These are phyloP conservation scores for Candida patagonica DNA, from an alignment of 805 yeast species.

Conservation along the genomic window DNA sequence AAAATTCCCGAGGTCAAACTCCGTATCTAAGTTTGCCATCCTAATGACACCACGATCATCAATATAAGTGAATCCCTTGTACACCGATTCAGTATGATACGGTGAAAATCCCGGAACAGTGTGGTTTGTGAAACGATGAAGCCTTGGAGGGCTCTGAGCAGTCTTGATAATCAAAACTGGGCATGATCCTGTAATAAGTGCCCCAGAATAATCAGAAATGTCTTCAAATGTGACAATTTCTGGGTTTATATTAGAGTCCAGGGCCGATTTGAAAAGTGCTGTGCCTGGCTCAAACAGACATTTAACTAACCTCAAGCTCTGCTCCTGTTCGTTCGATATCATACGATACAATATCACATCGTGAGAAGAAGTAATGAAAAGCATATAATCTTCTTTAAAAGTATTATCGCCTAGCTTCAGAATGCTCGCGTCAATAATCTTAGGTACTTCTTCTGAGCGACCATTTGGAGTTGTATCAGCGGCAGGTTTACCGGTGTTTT, in stretches of 20 bases:
- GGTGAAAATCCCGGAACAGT: slow-evolving; percentile 43
- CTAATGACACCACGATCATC: slow-evolving; percentile 65
- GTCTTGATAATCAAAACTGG: slow-evolving; percentile 64
- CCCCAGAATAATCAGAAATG: slow-evolving; percentile 43
- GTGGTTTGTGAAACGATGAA: slow-evolving; percentile 56
- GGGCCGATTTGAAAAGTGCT: slow-evolving; percentile 1
- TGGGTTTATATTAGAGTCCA: slow-evolving; percentile 17
- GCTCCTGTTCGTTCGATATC: slow-evolving; percentile 38
- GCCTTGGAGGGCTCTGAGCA: slow-evolving; percentile 51
- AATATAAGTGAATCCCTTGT: slow-evolving; percentile 56
- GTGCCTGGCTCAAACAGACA: slow-evolving; percentile 31
- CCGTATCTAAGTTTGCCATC: slow-evolving; percentile 24
- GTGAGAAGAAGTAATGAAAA: slow-evolving; percentile 64
- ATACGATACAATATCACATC: slow-evolving; percentile 62
- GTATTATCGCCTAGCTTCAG: slow-evolving; percentile 55
- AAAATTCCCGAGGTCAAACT: slow-evolving; percentile 12
- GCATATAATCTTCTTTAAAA: slow-evolving; percentile 50
- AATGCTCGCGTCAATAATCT: slow-evolving; percentile 28
- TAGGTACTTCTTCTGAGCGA: not conserved
- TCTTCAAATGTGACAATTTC: slow-evolving; percentile 46
- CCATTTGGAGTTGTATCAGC: not conserved
- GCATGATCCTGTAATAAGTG: slow-evolving; percentile 64
- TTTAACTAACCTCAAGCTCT: slow-evolving; percentile 29
- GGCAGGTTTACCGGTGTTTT: not conserved
- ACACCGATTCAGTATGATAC: slow-evolving; percentile 31